These are phyloP conservation scores for Microcera coccophila DNA, from an alignment of 2,329 filamentous ascomycete species.

Conservation along the genomic window DNA sequence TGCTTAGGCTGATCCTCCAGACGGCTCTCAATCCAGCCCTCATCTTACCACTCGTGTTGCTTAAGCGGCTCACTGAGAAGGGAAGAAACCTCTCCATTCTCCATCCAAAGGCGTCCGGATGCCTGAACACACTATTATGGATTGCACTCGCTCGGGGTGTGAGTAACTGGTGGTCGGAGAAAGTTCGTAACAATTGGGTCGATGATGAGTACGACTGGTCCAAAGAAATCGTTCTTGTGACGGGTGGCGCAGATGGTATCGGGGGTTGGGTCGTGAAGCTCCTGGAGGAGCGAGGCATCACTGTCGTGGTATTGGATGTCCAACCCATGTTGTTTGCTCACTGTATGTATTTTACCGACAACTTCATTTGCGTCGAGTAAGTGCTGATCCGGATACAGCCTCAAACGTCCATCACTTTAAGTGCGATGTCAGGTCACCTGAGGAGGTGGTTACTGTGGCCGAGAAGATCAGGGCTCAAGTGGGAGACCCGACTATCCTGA, in stretches of 20 bases:
- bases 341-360: conserved; percentile 33
- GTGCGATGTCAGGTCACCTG: conserved; percentile 63
- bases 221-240: conserved; percentile 68
- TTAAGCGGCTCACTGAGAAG: conserved; percentile 59
- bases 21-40: conserved; percentile 63
- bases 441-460: conserved; percentile 50
- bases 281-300: conserved; percentile 61
- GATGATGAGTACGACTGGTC: conserved; percentile 57
- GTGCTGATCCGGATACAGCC: conserved; percentile 20
- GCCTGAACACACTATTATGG: conserved; percentile 40
- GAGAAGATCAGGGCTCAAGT: conserved; percentile 50
- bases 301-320: conserved; percentile 69
- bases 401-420: conserved; percentile 63
- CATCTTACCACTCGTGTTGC: conserved; percentile 59
- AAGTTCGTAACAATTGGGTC: conserved; percentile 35
- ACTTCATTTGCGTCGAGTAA: background rate
- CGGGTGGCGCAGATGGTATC: conserved; percentile 71
- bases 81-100: conserved; percentile 53
- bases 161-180: conserved; percentile 32
- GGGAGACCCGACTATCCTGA: conserved; percentile 64
- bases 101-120: conserved; percentile 48
- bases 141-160: conserved; percentile 26
- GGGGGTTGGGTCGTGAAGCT: conserved; percentile 62
- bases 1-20: conserved; percentile 53
- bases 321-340: conserved; percentile 55